A percentile compares a stretch with the other conserved stretches of the same genome.
Conservation (phyloP, 148 eudicot species). For the Persicaria maculosa region DNA sequence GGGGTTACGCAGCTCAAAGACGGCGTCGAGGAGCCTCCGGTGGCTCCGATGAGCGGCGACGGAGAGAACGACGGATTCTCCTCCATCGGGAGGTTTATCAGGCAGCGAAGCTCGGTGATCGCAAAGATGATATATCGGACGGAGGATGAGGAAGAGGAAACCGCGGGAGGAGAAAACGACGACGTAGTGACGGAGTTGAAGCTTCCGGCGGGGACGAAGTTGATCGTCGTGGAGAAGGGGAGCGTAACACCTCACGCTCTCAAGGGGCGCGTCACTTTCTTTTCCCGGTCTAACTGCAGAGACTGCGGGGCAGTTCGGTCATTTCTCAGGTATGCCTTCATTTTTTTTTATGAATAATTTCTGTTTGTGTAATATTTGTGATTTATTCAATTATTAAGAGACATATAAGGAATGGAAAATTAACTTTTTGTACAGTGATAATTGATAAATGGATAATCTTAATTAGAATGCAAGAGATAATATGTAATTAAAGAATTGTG, state of each 20-base stretch:
- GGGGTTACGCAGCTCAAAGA: not conserved
- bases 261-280: slow-evolving; percentile 72
- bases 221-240: slow-evolving; percentile 42
- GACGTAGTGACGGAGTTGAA: slow-evolving; percentile 55
- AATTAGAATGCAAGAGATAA: too few relatives aligned
- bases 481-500: too few relatives aligned
- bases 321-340: slow-evolving; percentile 21
- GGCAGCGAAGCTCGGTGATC: slow-evolving; percentile 49
- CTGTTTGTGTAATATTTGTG: not conserved
- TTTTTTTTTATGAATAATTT: not conserved
- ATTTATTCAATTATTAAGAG: not conserved
- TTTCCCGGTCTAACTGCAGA: slow-evolving; percentile 80
- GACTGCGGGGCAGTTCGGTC: slow-evolving; percentile 75
- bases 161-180: not conserved
- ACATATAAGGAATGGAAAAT: not conserved
- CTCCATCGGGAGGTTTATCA: slow-evolving; percentile 55
- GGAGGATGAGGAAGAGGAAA: slow-evolving; percentile 15
- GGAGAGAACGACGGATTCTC: slow-evolving; percentile 21
- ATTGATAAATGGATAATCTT: too few relatives aligned
- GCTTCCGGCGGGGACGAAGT: slow-evolving; percentile 58
- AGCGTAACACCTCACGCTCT: slow-evolving; percentile 8
- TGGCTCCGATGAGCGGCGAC: slow-evolving; percentile 2
- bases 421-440: too few relatives aligned
- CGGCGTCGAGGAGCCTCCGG: not conserved
- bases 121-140: slow-evolving; percentile 33